phyloP scores from a whole-genome alignment of 1,284 basidiomycete genomes.

The Boletus semigastroideus region DNA sequence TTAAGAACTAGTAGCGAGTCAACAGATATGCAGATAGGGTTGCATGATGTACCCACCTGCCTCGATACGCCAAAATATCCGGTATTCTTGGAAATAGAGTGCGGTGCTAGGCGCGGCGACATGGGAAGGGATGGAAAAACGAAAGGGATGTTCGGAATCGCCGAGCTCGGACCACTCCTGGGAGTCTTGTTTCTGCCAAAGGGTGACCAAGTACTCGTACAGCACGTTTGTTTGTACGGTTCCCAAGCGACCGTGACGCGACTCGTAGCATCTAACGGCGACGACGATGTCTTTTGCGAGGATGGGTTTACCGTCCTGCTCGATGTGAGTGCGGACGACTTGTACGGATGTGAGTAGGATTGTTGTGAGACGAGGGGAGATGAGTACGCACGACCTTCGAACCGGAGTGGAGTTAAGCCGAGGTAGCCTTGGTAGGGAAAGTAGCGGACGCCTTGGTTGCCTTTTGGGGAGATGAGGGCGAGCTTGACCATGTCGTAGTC shows the following conservation, averaged over 20 bases:
- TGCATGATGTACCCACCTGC: conserved; percentile 53
- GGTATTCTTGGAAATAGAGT: conserved; percentile 69
- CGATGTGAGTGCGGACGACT: conserved; percentile 69
- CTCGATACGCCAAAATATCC: conserved; percentile 79
- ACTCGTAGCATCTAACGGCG: conserved; percentile 77
- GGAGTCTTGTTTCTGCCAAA: conserved; percentile 66
- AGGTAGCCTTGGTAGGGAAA: conserved; percentile 79
- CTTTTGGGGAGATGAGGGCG: conserved; percentile 57
- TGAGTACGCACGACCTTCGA: conserved; percentile 64
- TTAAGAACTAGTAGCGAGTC: conserved; percentile 50
- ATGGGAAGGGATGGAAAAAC: conserved; percentile 62
- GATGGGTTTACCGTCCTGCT: conserved; percentile 66
- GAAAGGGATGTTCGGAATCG: conserved; percentile 68
- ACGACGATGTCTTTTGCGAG: conserved; percentile 62
- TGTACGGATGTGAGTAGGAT: conserved; percentile 8
- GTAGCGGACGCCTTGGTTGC: conserved; percentile 65
- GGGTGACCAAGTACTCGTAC: conserved; percentile 59
- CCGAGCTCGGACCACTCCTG: conserved; percentile 58
- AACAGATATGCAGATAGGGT: conserved; percentile 8
- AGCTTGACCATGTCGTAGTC: conserved; percentile 57
- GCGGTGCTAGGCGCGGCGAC: conserved; percentile 67
- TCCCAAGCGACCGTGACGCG: conserved; percentile 59
- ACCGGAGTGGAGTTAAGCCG: conserved; percentile 73
- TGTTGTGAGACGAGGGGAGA: conserved; percentile 7
- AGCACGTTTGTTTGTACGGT: conserved; percentile 58